Conservation (phyloP, 179 eudicot genomes). For the Vitellaria paradoxa region DNA sequence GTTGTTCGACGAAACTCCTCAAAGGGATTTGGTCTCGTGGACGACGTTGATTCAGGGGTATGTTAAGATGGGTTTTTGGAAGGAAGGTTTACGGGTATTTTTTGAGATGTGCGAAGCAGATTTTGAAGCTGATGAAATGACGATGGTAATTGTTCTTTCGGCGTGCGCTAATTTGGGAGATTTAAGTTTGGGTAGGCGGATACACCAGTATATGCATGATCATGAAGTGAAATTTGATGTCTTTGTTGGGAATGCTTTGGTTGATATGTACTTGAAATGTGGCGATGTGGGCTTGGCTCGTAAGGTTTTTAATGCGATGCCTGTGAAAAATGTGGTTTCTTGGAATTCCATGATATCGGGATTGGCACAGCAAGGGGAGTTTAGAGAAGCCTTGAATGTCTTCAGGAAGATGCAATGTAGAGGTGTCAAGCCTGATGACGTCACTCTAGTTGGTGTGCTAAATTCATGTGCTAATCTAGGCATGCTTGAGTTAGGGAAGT, state of each 20-base stretch:
- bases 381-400: slow-evolving; percentile 25
- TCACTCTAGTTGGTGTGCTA: slow-evolving; percentile 31
- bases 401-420: slow-evolving; percentile 27
- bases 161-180: slow-evolving; percentile 35
- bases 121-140: slow-evolving; percentile 27
- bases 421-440: slow-evolving; percentile 27
- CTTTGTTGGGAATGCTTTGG: slow-evolving; percentile 29
- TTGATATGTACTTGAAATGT: slow-evolving; percentile 43
- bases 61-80: slow-evolving; percentile 26
- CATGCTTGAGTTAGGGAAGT: slow-evolving; percentile 27
- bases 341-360: slow-evolving; percentile 42
- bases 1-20: slow-evolving; percentile 27
- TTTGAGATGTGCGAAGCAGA: slow-evolving; percentile 20
- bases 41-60: slow-evolving; percentile 38
- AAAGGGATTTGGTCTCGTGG: slow-evolving; percentile 37
- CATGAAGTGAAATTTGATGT: slow-evolving; percentile 27
- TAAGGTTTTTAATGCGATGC: slow-evolving; percentile 30
- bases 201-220: slow-evolving; percentile 23
- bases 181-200: slow-evolving; percentile 30
- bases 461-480: slow-evolving; percentile 33
- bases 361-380: slow-evolving; percentile 27
- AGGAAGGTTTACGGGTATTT: slow-evolving; percentile 21
- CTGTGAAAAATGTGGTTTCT: slow-evolving; percentile 35
- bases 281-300: slow-evolving; percentile 25
- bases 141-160: slow-evolving; percentile 32